Evolutionary conservation across 2,329 filamentous ascomycete genomes (phyloP).

Genomic region (Penicillium sp.): DNA sequence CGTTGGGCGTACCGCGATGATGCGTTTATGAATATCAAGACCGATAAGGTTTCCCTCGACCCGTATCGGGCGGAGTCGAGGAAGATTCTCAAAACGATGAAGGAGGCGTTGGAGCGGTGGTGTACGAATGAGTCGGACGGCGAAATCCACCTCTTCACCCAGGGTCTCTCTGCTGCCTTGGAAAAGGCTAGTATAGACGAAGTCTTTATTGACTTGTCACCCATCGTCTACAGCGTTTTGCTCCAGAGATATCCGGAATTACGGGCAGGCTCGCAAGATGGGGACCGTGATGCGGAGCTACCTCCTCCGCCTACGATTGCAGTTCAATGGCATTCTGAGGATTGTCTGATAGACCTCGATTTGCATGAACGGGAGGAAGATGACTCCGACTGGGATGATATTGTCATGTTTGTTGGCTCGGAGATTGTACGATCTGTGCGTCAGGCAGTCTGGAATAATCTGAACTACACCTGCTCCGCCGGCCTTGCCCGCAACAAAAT

Average conservation of each 20-base stretch:
- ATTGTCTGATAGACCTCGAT: slow-evolving; percentile 81
- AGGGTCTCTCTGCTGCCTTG: slow-evolving; percentile 59
- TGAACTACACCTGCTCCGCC: slow-evolving; percentile 90
- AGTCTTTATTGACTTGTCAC: slow-evolving; percentile 90
- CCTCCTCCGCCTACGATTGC: slow-evolving; percentile 75
- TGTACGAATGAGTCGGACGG: slow-evolving; percentile 31
- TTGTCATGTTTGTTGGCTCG: slow-evolving; percentile 82
- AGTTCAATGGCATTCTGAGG: slow-evolving; percentile 77
- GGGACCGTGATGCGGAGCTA: slow-evolving; percentile 63
- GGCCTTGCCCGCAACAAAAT: slow-evolving; percentile 93
- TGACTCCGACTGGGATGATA: slow-evolving; percentile 95
- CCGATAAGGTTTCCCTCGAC: slow-evolving; percentile 92
- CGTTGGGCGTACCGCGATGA: slow-evolving; percentile 91
- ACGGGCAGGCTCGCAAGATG: slow-evolving; percentile 59
- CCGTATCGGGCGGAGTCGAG: slow-evolving; percentile 86
- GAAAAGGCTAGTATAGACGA: slow-evolving; percentile 97
- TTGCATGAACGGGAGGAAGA: slow-evolving; percentile 73
- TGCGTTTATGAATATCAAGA: slow-evolving; percentile 77
- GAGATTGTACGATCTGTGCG: slow-evolving; percentile 85
- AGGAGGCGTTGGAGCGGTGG: slow-evolving; percentile 68
- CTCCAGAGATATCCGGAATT: slow-evolving; percentile 80
- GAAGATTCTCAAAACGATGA: slow-evolving; percentile 79
- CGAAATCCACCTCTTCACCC: slow-evolving; percentile 30
- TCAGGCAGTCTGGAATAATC: slow-evolving; percentile 67
- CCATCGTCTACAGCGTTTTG: slow-evolving; percentile 77